Conservation (phyloP, 495 filamentous ascomycete genomes). For the Penicillium maclennaniae region DNA sequence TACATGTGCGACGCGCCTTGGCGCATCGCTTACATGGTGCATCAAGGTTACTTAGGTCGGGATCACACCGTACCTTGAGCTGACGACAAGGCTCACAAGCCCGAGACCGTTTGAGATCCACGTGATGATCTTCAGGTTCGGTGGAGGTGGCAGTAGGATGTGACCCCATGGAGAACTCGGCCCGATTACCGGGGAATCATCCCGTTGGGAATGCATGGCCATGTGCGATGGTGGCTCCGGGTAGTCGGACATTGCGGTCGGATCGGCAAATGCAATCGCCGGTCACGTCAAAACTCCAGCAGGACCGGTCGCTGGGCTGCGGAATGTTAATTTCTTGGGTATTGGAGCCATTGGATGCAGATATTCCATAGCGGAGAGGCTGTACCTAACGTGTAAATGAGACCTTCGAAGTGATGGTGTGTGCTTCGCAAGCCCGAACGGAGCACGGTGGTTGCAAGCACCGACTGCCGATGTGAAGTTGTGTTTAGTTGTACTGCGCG, state of each 20-base stretch:
- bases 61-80: constrained; percentile 87
- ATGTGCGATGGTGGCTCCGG: constrained; percentile 30
- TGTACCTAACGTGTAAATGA: not conserved
- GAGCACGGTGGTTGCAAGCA: constrained; percentile 22
- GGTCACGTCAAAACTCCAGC: constrained; percentile 1
- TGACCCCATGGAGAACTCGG: constrained; percentile 1
- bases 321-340: not conserved
- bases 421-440: constrained; percentile 3
- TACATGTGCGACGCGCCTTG: constrained; percentile 73
- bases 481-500: not conserved
- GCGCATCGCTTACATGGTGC: constrained; percentile 81
- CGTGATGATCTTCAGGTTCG: constrained; percentile 36
- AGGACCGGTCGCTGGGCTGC: not conserved
- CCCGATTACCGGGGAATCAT: not conserved
- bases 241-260: constrained; percentile 23
- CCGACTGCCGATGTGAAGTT: constrained; percentile 20
- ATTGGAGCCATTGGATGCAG: not conserved
- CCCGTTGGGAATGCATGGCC: constrained; percentile 5
- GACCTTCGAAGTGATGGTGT: not conserved
- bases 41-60: constrained; percentile 48
- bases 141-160: constrained; percentile 10
- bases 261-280: constrained; percentile 15
- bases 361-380: not conserved
- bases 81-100: constrained; percentile 90
- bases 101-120: constrained; percentile 72